Conservation (phyloP, 2,329 filamentous ascomycete species). For the Talaromyces sp. region DNA sequence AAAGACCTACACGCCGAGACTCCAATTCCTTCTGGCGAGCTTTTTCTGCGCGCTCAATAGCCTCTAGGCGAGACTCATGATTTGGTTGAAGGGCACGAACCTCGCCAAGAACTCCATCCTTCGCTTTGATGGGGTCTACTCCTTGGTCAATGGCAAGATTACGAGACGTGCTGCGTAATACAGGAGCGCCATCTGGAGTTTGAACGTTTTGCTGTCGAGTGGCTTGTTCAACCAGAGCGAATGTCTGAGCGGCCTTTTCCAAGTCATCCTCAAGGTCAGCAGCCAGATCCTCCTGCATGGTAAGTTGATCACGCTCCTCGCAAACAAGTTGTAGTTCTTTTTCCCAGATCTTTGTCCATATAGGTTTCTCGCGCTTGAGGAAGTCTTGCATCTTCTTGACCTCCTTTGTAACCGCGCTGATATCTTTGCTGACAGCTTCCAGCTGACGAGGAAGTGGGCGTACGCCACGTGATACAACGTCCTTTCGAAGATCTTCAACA, state of each 20-base stretch:
- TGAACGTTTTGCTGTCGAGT: slow-evolving; percentile 94
- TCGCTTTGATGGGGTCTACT: slow-evolving; percentile 71
- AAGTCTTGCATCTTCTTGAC: slow-evolving; percentile 93
- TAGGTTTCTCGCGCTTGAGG: slow-evolving; percentile 82
- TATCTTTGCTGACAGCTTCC: slow-evolving; percentile 82
- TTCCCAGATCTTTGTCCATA: slow-evolving; percentile 99
- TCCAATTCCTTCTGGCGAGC: slow-evolving; percentile 83
- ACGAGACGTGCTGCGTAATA: slow-evolving; percentile 49
- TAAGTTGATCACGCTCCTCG: slow-evolving; percentile 88
- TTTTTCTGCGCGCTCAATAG: slow-evolving; percentile 95
- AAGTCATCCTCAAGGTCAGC: slow-evolving; percentile 90
- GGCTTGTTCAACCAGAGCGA: slow-evolving; percentile 90
- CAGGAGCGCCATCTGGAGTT: slow-evolving; percentile 42
- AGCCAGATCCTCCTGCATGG: slow-evolving; percentile 91
- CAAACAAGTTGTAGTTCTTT: slow-evolving; percentile 94
- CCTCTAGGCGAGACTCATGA: slow-evolving; percentile 86
- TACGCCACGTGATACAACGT: slow-evolving; percentile 89
- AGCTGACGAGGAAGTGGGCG: slow-evolving; percentile 85
- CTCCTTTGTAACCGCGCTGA: slow-evolving; percentile 72
- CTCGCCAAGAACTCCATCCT: slow-evolving; percentile 87
- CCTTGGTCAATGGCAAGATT: slow-evolving; percentile 46
- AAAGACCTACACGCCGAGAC: slow-evolving; percentile 64
- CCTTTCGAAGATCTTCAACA: slow-evolving; percentile 93
- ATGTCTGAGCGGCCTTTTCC: slow-evolving; percentile 89
- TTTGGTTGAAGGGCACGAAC: slow-evolving; percentile 91